Percentiles rank a stretch among this genome's conserved stretches.
These are phyloP conservation scores for Boletellus deceptivus DNA, from an alignment of 1,284 basidiomycete species.

Conservation along the genomic window DNA sequence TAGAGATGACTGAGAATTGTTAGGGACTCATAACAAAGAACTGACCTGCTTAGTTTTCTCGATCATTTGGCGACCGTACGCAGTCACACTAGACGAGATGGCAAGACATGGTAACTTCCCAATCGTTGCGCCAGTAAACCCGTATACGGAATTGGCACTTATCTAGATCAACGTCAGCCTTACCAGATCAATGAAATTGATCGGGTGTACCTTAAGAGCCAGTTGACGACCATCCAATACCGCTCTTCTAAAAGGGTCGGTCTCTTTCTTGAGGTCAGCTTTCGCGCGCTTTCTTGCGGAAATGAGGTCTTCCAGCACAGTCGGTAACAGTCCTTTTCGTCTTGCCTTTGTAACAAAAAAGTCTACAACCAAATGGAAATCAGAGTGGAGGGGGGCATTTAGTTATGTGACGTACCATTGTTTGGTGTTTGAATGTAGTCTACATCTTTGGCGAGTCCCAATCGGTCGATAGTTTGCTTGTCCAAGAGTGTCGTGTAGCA, in stretches of 20 bases:
- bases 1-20: not conserved
- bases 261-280: slow-evolving; percentile 91
- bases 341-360: slow-evolving; percentile 73
- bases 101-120: slow-evolving; percentile 92
- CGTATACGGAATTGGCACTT: slow-evolving; percentile 96
- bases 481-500: slow-evolving; percentile 94
- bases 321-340: slow-evolving; percentile 86
- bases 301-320: slow-evolving; percentile 90
- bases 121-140: slow-evolving; percentile 93
- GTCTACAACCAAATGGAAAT: slow-evolving; percentile 49
- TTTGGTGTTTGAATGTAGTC: slow-evolving; percentile 92
- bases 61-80: slow-evolving; percentile 97
- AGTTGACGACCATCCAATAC: slow-evolving; percentile 93
- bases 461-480: slow-evolving; percentile 70
- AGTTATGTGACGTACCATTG: slow-evolving; percentile 57
- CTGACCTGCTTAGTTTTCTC: slow-evolving; percentile 86
- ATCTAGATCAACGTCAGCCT: slow-evolving; percentile 51
- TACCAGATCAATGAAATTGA: not conserved
- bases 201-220: slow-evolving; percentile 72
- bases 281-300: slow-evolving; percentile 90
- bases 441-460: slow-evolving; percentile 76
- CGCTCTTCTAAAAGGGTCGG: slow-evolving; percentile 91
- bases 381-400: not conserved
- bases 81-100: slow-evolving; percentile 90
- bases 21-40: slow-evolving; percentile 1